Evolutionary conservation across 805 yeast species (phyloP).

Genomic region (Candida endomychidarum): DNA sequence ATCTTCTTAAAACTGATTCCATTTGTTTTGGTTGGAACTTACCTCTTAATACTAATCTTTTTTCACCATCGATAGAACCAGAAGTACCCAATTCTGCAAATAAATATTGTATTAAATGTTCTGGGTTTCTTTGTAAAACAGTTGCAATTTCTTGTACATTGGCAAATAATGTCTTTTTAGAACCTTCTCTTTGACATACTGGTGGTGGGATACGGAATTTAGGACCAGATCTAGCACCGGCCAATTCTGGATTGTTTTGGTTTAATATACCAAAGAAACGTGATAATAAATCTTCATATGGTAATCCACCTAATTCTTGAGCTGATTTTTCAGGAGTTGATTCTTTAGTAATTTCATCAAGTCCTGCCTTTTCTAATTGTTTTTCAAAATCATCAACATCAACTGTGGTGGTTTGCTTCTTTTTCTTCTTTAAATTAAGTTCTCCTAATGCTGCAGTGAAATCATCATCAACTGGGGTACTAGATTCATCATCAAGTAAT

Average conservation of each 20-base stretch:
- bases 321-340: slow-evolving; percentile 30
- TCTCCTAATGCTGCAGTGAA: slow-evolving; percentile 39
- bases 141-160: slow-evolving; percentile 93
- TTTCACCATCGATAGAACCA: slow-evolving; percentile 97
- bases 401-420: slow-evolving; percentile 72
- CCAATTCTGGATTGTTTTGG: slow-evolving; percentile 95
- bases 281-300: slow-evolving; percentile 74
- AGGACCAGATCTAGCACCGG: slow-evolving; percentile 91
- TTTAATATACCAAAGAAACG: slow-evolving; percentile 86
- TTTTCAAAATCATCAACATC: slow-evolving; percentile 83
- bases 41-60: slow-evolving; percentile 96
- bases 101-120: slow-evolving; percentile 92
- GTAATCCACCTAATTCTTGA: slow-evolving; percentile 50
- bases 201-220: slow-evolving; percentile 98
- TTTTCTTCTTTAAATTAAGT: slow-evolving; percentile 60
- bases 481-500: slow-evolving; percentile 24
- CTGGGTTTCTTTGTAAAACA: slow-evolving; percentile 93
- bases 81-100: slow-evolving; percentile 99
- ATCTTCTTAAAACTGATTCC: slow-evolving; percentile 94
- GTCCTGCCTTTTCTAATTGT: slow-evolving; percentile 87
- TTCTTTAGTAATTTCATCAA: slow-evolving; percentile 45
- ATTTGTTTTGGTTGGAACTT: slow-evolving; percentile 97
- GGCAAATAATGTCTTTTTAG: slow-evolving; percentile 92
- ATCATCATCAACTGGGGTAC: slow-evolving; percentile 29
- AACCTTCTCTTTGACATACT: slow-evolving; percentile 93